Base-by-base conservation (phyloP, 371 early-diverging fungal genomes). In the Apophysomyces ossiformis region DNA sequence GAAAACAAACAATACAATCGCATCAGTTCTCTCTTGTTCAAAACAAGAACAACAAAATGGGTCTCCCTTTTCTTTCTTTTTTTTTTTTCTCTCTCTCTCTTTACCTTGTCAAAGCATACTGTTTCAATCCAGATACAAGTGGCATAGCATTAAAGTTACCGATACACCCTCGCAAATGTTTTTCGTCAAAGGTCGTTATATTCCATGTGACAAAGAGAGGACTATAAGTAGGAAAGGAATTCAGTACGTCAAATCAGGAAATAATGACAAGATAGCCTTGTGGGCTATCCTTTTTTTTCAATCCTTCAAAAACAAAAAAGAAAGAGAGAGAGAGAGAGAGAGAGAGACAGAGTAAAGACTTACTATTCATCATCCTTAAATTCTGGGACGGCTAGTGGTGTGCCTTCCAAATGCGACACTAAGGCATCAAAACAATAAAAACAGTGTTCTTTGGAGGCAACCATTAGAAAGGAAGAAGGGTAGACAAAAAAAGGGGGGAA, bases 141-240 rank as follows among this genome's bases (percentile, higher is more conserved):
- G 85, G 76, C 84, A 90, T 73, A 4, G 96, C 76, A 8, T 81
- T 75, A 69, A 98, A 98, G 72, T 89, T 96, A 13, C 98, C 98
- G 50, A 98, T 96, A 74, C 97, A 98, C 11, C 98, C 98, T 60
- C 96, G 90, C 45, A 96, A 79, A 15, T 78, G 77, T 43, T 72
- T 65, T 8, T 83, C 77, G 5, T 75, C 84, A 56, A 79, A 62
- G 9, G 67, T 61, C 35, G 65, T 65, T 21, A 78, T 73, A 61
- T 89, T 82, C 96, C 96, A 96, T 18, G 96, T 93, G 5, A 96
- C 93, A 70, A 96, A 96, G 37, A 96, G 81, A 5, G 96, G 96
- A 64, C 90, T 88, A 65, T 0, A 32, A 56, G 37, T 8, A n/a
- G 37, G 18, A 46, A 35, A 26, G 35, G 21, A 13, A 11, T 39